Conservation (phyloP, 164 flowering plant genomes). For the Liriodendron chinense region DNA sequence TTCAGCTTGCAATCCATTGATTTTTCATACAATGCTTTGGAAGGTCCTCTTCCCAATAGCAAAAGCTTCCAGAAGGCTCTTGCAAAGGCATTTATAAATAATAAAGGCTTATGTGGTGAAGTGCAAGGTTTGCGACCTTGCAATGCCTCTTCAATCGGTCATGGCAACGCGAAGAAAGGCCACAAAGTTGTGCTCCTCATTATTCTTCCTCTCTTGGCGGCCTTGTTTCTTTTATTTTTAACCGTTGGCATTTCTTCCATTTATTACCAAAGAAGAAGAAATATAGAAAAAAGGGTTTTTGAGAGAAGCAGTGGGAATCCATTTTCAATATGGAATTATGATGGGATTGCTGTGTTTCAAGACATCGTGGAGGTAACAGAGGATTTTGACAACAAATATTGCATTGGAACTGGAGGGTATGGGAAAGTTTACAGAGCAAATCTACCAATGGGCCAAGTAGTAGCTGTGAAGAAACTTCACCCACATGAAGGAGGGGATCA, state of each 20-base stretch:
- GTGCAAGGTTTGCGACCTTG: slow-evolving; percentile 35
- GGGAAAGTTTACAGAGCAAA: slow-evolving; percentile 53
- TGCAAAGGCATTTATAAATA: slow-evolving; percentile 9
- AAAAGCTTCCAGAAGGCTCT: slow-evolving; percentile 16
- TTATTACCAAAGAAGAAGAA: slow-evolving; percentile 8
- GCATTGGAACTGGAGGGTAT: slow-evolving; percentile 61
- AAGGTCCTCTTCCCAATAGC: slow-evolving; percentile 24
- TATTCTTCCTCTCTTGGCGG: slow-evolving; percentile 24
- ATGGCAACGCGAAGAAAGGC: slow-evolving; percentile 6
- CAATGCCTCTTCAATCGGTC: neutral
- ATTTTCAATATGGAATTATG: slow-evolving; percentile 24
- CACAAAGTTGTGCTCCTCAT: slow-evolving; percentile 30
- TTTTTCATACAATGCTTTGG: slow-evolving; percentile 49
- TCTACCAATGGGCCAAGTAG: slow-evolving; percentile 36
- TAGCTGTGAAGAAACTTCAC: slow-evolving; percentile 52
- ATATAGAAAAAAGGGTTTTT: neutral
- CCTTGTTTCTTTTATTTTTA: slow-evolving; percentile 13
- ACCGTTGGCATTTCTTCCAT: slow-evolving; percentile 12
- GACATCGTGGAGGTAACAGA: slow-evolving; percentile 50
- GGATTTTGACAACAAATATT: slow-evolving; percentile 40
- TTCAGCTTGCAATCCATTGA: slow-evolving; percentile 28
- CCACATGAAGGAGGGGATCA: slow-evolving; percentile 27
- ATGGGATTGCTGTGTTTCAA: neutral
- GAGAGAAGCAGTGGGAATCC: slow-evolving; percentile 31
- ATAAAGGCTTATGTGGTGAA: slow-evolving; percentile 42